Percentiles rank a stretch among this genome's conserved stretches.
Conservation (phyloP, 2,329 filamentous ascomycete species). For the Colletotrichum camelliae region DNA sequence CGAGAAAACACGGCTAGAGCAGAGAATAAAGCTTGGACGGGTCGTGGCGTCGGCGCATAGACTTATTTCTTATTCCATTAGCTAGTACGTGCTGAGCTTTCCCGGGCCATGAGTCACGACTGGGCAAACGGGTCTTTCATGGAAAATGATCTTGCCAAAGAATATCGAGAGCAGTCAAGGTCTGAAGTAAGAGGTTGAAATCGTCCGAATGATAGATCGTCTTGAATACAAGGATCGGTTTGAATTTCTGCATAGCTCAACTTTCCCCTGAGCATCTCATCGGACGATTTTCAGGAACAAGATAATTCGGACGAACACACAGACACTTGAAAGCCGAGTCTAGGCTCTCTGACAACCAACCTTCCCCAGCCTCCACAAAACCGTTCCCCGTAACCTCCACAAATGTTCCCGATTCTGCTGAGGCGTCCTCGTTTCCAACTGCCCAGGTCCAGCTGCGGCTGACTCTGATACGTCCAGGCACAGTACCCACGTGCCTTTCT, state of each 20-base stretch:
- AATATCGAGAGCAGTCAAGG: background rate
- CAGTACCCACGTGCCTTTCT: background rate
- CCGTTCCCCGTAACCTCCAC: background rate
- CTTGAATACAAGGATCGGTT: background rate
- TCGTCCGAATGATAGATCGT: background rate
- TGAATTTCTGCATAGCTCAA: background rate
- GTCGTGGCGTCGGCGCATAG: background rate
- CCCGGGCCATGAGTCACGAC: background rate
- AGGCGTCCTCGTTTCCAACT: background rate
- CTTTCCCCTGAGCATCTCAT: background rate
- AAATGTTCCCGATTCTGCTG: background rate
- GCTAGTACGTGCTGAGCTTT: background rate
- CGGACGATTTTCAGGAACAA: background rate
- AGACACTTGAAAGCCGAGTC: background rate
- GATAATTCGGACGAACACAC: background rate
- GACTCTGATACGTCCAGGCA: background rate
- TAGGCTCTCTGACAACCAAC: background rate
- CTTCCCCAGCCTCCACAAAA: background rate
- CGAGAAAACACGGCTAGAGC: background rate
- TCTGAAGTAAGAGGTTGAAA: rapidly evolving
- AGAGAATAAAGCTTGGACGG: background rate
- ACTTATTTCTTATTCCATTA: background rate
- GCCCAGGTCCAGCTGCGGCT: background rate
- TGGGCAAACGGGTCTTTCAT: background rate
- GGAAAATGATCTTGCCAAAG: background rate